A percentile compares a stretch with the other conserved stretches of the same genome.
Evolutionary conservation across 306 rosid species (phyloP).

Genomic region (Pueraria montana): DNA sequence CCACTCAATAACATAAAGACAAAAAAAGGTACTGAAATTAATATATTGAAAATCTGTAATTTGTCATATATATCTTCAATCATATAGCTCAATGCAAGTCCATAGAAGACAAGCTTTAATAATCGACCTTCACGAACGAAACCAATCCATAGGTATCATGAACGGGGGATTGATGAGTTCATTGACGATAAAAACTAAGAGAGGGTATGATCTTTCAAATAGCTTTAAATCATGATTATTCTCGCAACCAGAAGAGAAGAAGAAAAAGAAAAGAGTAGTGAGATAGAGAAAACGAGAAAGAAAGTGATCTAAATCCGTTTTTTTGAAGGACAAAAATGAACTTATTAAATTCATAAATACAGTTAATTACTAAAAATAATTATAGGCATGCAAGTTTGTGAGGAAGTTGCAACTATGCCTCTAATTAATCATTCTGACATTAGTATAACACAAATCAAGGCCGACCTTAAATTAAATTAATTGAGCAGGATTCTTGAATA

Average conservation of each 20-base stretch:
- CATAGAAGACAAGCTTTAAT: not conserved
- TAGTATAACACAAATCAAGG: too few species aligned
- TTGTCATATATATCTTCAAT: conserved; percentile 1
- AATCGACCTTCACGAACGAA: not conserved
- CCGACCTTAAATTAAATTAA: too few species aligned
- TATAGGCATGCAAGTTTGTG: not conserved
- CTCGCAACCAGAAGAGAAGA: not conserved
- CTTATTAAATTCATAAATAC: not conserved
- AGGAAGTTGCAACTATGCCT: not conserved
- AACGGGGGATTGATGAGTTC: not conserved
- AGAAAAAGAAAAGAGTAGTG: not conserved
- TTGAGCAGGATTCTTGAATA: too few species aligned
- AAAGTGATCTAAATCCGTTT: not conserved
- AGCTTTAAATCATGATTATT: not conserved
- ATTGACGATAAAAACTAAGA: not conserved
- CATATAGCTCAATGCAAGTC: not conserved
- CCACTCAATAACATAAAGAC: not conserved
- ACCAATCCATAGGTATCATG: not conserved
- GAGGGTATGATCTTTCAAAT: not conserved
- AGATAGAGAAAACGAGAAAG: not conserved
- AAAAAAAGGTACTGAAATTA: not conserved
- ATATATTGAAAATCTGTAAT: not conserved
- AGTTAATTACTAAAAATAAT: not conserved
- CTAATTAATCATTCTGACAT: too few species aligned
- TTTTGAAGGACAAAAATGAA: not conserved